Evolutionary conservation across 495 filamentous ascomycete genomes (phyloP).

Genomic region (Talaromyces nanjingensis): DNA sequence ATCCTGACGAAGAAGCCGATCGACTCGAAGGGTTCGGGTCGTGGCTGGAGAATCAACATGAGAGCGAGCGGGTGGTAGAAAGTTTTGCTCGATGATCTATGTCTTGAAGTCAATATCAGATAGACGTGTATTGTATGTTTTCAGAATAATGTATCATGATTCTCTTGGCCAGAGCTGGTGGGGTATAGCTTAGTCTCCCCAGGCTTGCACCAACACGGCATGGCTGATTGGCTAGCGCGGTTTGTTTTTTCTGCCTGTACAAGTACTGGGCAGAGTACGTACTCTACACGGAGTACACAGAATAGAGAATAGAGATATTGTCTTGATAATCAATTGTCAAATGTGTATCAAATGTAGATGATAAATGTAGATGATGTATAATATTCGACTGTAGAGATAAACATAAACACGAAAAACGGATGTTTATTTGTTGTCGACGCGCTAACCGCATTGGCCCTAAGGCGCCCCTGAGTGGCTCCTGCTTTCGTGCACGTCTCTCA

Average conservation of each 20-base stretch:
- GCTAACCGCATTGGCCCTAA: neutral
- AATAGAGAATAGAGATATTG: neutral
- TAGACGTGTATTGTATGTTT: neutral
- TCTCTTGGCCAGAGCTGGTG: constrained; percentile 1
- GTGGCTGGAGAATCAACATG: constrained; percentile 44
- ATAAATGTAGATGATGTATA: too few relatives aligned
- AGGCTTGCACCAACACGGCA: neutral
- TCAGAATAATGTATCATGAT: neutral
- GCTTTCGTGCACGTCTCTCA: neutral
- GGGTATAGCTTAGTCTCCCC: neutral
- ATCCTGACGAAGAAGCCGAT: constrained; percentile 37
- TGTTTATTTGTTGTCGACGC: constrained; percentile 2
- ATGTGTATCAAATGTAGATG: too few relatives aligned
- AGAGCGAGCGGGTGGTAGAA: constrained; percentile 27
- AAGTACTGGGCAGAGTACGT: neutral
- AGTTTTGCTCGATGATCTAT: constrained; percentile 13
- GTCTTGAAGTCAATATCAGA: neutral
- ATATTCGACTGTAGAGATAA: neutral
- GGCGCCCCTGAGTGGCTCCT: constrained; percentile 3
- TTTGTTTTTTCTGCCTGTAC: neutral
- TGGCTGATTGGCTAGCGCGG: constrained; percentile 3
- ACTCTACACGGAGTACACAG: neutral
- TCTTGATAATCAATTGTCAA: too few relatives aligned
- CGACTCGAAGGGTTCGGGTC: constrained; percentile 49
- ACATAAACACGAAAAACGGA: neutral